Evolutionary conservation across 1,139 yeast species (phyloP), one percentile per base, ranked within the genome.

Genomic region (Kurtzmaniella natalensis): DNA sequence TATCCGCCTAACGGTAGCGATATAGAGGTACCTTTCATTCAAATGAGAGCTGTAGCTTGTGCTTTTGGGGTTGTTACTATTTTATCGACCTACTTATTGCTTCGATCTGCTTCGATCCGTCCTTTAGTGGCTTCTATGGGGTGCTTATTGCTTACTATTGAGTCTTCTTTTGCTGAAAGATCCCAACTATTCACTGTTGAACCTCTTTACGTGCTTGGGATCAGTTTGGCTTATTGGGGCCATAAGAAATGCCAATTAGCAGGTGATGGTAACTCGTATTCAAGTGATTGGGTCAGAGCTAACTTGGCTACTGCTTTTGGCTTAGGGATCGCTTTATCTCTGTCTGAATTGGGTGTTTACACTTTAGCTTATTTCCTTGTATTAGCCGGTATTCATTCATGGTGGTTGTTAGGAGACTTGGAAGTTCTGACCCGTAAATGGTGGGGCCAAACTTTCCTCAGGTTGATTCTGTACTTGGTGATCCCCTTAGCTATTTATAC

Each of bases 331-430:
- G 51, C 72, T 0, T 51, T 73, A 0, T 64, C 84, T 1, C 64
- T 76, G 2, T 74, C 78, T 41, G 63, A 69, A 50, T 57, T 75
- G 0, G 94, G 89, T 0, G 23, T 71, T 2, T 67, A 70, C 38
- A 71, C 82, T 0, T 48, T 71, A 33, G 36, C 53, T 0, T 82
- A 86, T 82, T 55, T 78, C 3, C 55, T 67, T 0, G 9, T 59
- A 0, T 47, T 79, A 9, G 50, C 70, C 0, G 32, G 55, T 0
- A 45, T 62, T 26, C 74, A 75, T 33, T 47, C 76, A 14, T 83
- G 89, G 87, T 52, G 55, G 36, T 44, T 69, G 5, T 47, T 77
- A 14, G 86, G 84, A 3, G 92, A 85, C 53, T 45, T 78, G 27
- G 57, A 57, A 2, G 56, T 77, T 2, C 30, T 66, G 9, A 53